Percentiles rank a stretch among this genome's conserved stretches.
Conservation (phyloP, 2,329 filamentous ascomycete genomes). For the Trichoderma lentiforme region DNA sequence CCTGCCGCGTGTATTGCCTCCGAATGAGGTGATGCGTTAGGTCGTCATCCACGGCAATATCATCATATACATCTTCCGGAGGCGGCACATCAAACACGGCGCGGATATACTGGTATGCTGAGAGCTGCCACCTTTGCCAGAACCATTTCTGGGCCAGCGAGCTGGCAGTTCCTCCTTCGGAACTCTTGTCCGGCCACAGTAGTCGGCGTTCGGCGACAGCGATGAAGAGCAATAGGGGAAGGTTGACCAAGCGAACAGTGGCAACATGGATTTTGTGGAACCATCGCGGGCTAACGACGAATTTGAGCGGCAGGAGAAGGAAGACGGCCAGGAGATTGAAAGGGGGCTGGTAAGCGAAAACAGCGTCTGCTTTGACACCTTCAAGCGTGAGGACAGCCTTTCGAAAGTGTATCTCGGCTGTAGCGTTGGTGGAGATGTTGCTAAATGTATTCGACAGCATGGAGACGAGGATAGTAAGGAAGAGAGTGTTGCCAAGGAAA, state of each 20-base stretch:
- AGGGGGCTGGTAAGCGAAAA: slow-evolving; percentile 78
- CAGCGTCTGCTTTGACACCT: slow-evolving; percentile 78
- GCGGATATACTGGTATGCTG: slow-evolving; percentile 67
- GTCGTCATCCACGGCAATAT: slow-evolving; percentile 58
- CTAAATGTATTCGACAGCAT: slow-evolving; percentile 84
- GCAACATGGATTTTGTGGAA: slow-evolving; percentile 88
- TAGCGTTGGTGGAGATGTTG: slow-evolving; percentile 71
- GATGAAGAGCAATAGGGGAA: slow-evolving; percentile 70
- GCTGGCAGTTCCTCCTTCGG: slow-evolving; percentile 21
- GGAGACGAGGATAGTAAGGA: slow-evolving; percentile 83
- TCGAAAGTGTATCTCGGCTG: slow-evolving; percentile 80
- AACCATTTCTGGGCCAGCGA: slow-evolving; percentile 44
- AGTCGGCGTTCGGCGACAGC: slow-evolving; percentile 66
- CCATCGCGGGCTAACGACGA: slow-evolving; percentile 74
- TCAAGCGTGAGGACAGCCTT: slow-evolving; percentile 78
- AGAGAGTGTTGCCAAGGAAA: slow-evolving; percentile 82
- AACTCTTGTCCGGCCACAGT: slow-evolving; percentile 51
- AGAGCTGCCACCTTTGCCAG: slow-evolving; percentile 67
- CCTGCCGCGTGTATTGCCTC: slow-evolving; percentile 50
- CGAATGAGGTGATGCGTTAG: slow-evolving; percentile 57
- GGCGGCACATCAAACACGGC: slow-evolving; percentile 70
- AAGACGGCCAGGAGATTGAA: slow-evolving; percentile 79
- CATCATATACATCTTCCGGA: slow-evolving; percentile 56
- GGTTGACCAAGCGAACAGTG: slow-evolving; percentile 69
- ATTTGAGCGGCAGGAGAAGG: slow-evolving; percentile 72